Percentiles rank a stretch among this genome's conserved stretches.
These are phyloP conservation scores for Sordariomycetes sp. DNA, from an alignment of 2,329 filamentous ascomycete genomes.

Conservation along the genomic window DNA sequence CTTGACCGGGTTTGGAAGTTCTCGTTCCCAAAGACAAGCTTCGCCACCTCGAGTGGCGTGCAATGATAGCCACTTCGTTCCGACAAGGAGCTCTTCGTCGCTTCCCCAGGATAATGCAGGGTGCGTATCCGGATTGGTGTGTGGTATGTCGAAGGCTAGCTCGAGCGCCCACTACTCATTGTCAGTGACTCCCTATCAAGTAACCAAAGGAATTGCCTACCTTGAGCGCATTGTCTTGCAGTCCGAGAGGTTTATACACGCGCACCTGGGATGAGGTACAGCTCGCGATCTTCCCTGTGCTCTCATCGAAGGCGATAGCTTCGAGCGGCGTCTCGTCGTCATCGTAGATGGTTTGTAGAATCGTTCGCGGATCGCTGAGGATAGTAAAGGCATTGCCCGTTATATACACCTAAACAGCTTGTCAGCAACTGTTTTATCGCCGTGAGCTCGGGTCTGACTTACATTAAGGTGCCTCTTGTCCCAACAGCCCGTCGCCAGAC, in stretches of 20 bases:
- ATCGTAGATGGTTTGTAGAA: constrained; percentile 87
- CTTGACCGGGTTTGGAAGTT: constrained; percentile 63
- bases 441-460: constrained; percentile 12
- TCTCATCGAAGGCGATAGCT: constrained; percentile 72
- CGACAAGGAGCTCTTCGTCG: constrained; percentile 75
- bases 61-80: constrained; percentile 59
- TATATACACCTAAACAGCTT: constrained; percentile 61
- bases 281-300: constrained; percentile 75
- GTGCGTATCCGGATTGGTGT: constrained; percentile 23
- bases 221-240: constrained; percentile 64
- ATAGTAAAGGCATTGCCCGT: constrained; percentile 83
- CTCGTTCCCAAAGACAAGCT: constrained; percentile 62
- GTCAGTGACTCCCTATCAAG: constrained; percentile 2
- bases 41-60: constrained; percentile 45
- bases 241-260: constrained; percentile 68
- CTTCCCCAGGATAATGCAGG: constrained; percentile 72
- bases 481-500: constrained; percentile 67
- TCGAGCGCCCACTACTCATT: constrained; percentile 55
- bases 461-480: constrained; percentile 64
- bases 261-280: constrained; percentile 59
- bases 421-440: not conserved
- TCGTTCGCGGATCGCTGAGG: constrained; percentile 61
- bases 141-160: constrained; percentile 42
- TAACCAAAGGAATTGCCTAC: constrained; percentile 32
- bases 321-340: constrained; percentile 62